Percentiles rank a stretch among this genome's conserved stretches.
Conservation (phyloP, 2,329 filamentous ascomycete genomes). For the Ceratocystis diversiconidia region DNA sequence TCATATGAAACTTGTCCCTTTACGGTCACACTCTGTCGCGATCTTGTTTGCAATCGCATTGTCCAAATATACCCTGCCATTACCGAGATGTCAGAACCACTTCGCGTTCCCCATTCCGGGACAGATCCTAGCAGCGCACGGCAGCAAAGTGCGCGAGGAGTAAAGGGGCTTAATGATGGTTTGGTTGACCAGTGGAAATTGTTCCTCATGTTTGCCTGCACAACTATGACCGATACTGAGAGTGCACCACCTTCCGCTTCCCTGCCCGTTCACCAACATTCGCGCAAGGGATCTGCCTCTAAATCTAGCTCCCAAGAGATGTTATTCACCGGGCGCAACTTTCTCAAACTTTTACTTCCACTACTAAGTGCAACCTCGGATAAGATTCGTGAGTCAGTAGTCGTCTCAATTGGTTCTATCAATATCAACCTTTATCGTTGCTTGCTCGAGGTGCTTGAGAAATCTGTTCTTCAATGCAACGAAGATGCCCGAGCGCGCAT, state of each 20-base stretch:
- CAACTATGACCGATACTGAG: constrained; percentile 76
- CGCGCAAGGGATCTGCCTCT: constrained; percentile 60
- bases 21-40: constrained; percentile 76
- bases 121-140: constrained; percentile 43
- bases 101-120: constrained; percentile 49
- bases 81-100: constrained; percentile 59
- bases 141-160: constrained; percentile 35
- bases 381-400: constrained; percentile 77
- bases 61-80: constrained; percentile 86
- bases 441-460: constrained; percentile 76
- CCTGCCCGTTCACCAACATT: constrained; percentile 45
- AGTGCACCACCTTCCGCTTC: constrained; percentile 34
- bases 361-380: constrained; percentile 66
- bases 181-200: constrained; percentile 96
- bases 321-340: constrained; percentile 71
- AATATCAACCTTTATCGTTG: constrained; percentile 89
- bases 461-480: constrained; percentile 71
- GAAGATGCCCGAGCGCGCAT: constrained; percentile 77
- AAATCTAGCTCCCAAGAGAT: constrained; percentile 54
- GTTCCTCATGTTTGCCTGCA: constrained; percentile 93
- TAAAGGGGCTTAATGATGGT: constrained; percentile 65
- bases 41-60: constrained; percentile 83
- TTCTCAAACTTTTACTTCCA: constrained; percentile 86
- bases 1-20: constrained; percentile 85
- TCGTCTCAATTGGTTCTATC: constrained; percentile 83